phyloP scores from a whole-genome alignment of 2,329 filamentous ascomycete species.

The Talaromyces sp. region DNA sequence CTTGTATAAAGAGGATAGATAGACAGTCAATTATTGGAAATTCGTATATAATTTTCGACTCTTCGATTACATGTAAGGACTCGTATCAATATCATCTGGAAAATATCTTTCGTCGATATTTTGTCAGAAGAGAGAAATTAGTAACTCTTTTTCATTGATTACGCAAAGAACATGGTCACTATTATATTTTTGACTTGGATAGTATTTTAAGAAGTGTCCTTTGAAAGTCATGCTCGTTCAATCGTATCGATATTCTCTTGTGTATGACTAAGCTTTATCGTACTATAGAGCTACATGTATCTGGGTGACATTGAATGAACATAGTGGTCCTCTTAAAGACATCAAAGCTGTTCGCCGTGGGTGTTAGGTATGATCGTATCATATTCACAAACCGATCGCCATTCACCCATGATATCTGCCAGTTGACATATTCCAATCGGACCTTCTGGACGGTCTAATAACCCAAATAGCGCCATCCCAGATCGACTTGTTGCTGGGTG shows the following conservation, averaged over 20 bases:
- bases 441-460: neutral
- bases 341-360: neutral
- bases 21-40: too few species aligned
- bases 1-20: neutral
- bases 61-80: too few species aligned
- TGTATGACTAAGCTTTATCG: too few species aligned
- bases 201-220: too few species aligned
- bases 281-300: neutral
- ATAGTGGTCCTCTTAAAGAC: neutral
- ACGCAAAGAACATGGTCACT: too few species aligned
- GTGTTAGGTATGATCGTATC: neutral
- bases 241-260: neutral
- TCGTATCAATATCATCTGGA: too few species aligned
- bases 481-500: constrained; percentile 6
- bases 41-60: too few species aligned
- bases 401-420: neutral
- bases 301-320: neutral
- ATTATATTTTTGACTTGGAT: too few species aligned
- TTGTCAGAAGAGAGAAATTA: too few species aligned
- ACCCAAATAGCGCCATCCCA: constrained; percentile 11
- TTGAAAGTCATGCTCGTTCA: neutral
- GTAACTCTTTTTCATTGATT: too few species aligned
- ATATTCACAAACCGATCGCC: neutral
- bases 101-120: too few species aligned
- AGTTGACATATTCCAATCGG: neutral